Base-by-base conservation (phyloP, 2,329 filamentous ascomycete species). In the Torrubiella hemipterigena region DNA sequence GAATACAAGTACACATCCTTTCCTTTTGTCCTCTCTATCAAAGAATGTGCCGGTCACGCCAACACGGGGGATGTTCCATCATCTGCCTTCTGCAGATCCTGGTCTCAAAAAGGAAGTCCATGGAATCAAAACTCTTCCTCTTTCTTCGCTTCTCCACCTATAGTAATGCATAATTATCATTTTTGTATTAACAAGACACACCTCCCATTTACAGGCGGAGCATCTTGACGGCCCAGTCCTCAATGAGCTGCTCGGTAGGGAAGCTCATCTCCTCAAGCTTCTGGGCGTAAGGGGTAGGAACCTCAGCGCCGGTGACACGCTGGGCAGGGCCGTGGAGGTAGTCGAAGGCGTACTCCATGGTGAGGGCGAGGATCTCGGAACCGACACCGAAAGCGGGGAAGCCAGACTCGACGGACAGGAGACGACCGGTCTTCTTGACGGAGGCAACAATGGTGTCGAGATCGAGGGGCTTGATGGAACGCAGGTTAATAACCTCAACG, bases 311-410 rank as follows among this genome's bases (percentile, higher is more conserved):
- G 37, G 91, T 96, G 50, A 98, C 77, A 59, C 91, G 80, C 59
- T 89, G 81, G 39, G 86, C 91, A 29, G 91, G 91, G 34, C 86
- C 85, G 51, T 95, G 79, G 43, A 98, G 80, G 67, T 93, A 96
- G 67, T 98, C 91, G 54, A 96, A 98, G 41, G 76, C 87, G 60
- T 96, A 98, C 65, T 98, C 91, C 81, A 93, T 93, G 41, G 85
- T 79, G 38, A 95, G 69, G 37, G 91, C 91, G 41, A 98, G 74
- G 49, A 98, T 86, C 67, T 98, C 91, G 35, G 89, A 74, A 37
- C 79, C 74, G 45, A 98, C 85, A 56, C 91, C 91, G 54, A 87
- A 98, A 50, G 84, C 83, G 41, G 91, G 91, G 75, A 87, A 98
- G 42, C 89, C 91, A 35, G 86, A 95, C 65, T 96, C 89, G 46